Evolutionary conservation across 257 asterid species (phyloP), one percentile per base, ranked within the genome.

Genomic region (Solanum raphanifolium): DNA sequence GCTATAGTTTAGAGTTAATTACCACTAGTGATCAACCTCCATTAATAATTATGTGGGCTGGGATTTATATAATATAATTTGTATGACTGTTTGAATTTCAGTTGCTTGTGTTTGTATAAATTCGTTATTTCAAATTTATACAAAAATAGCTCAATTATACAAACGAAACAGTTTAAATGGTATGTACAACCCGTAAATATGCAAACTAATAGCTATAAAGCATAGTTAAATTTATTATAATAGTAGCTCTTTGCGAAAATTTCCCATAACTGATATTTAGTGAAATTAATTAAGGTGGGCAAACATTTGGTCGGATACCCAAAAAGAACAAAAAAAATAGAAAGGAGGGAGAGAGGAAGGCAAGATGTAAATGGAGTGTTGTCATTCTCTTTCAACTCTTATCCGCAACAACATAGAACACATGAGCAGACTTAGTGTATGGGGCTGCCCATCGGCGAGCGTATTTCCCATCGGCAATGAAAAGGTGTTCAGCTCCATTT

Each of bases 151-250:
- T 48, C 5, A 13, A 55, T 55, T 7, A 55, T 18, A 6, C 62
- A 16, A 55, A 55, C 23, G 0, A 52, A 1, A 52, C 3, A 52
- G 0, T 1, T 52, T 6, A 18, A 52, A 52, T 0, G 6, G 0
- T 52, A 18, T 0, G 0, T 52, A 55, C 0, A 55, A 55, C 0
- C 0, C 4, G 0, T 55, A 55, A 55, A 18, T 18, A 55, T 18
- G 1, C 2, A 55, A 55, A 18, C 1, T 6, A 16, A 52, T 55
- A 55, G 4, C 10, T 52, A 52, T 52, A 52, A 52, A 52, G 0
- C 0, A 52, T 52, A 48, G 2, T 48, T 15, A 0, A 48, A 48
- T 48, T 15, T 13, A 46, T 46, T 48, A 48, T 52, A 12, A 43
- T 12, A 0, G 5, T 48, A 5, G 1, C 21, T 48, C 3, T 15